Percentiles rank a stretch among this genome's conserved stretches.
Evolutionary conservation across 2,329 filamentous ascomycete genomes (phyloP).

Genomic region (Fusarium subtropicale): DNA sequence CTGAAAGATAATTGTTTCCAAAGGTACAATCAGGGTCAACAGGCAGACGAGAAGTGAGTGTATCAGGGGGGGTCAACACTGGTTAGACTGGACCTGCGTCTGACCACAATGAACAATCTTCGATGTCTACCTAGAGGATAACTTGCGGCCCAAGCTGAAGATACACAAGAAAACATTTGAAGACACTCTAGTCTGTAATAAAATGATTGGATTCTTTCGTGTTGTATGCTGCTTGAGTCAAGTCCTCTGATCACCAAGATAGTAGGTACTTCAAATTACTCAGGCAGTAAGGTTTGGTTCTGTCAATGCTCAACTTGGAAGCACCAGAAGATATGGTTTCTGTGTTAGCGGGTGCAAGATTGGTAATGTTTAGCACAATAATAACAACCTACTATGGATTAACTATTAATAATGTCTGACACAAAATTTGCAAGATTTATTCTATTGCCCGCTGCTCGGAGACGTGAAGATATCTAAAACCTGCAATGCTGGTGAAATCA

Average conservation of each 20-base stretch:
- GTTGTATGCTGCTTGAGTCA: neutral
- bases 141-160: neutral
- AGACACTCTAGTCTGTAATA: neutral
- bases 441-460: neutral
- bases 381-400: neutral
- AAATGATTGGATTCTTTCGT: neutral
- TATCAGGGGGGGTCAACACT: neutral
- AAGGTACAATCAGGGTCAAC: neutral
- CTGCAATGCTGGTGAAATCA: neutral
- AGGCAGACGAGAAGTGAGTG: neutral
- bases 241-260: neutral
- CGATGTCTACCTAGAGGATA: neutral
- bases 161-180: neutral
- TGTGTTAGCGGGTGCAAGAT: neutral
- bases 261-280: too few species aligned
- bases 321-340: neutral
- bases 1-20: neutral
- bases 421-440: too few species aligned
- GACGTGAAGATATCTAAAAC: neutral
- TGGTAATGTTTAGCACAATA: neutral
- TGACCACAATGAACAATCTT: neutral
- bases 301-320: neutral
- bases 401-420: neutral
- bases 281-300: too few species aligned
- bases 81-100: neutral